These are phyloP conservation scores for Funneliformis caledonium DNA, from an alignment of 371 early-diverging fungal species.

Conservation along the genomic window DNA sequence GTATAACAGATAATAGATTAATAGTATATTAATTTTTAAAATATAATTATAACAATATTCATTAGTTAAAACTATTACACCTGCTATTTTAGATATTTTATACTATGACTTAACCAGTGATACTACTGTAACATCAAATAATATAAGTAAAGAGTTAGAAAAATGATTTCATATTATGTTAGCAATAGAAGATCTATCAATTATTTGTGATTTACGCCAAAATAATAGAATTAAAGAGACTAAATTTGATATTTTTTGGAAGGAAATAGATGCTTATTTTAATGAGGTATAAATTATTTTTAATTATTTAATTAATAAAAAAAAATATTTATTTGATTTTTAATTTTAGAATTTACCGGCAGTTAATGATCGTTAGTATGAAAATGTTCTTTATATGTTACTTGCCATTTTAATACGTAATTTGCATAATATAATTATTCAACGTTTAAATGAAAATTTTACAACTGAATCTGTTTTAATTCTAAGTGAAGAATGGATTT, in stretches of 20 bases:
- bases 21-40: too few species aligned
- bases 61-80: neutral
- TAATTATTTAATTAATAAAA: too few species aligned
- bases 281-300: neutral
- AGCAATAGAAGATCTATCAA: neutral
- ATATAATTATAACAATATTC: neutral
- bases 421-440: neutral
- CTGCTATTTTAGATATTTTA: neutral
- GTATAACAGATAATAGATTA: too few species aligned
- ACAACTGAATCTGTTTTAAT: neutral
- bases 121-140: neutral
- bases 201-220: neutral
- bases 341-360: neutral
- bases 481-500: neutral
- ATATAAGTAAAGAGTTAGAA: neutral
- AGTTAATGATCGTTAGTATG: neutral
- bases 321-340: too few species aligned
- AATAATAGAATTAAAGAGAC: neutral
- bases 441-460: neutral
- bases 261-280: conserved; percentile 11
- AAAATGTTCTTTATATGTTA: neutral
- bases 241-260: conserved; percentile 6
- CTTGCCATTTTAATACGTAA: neutral
- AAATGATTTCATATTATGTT: neutral
- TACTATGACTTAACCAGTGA: neutral